These are phyloP conservation scores for Apiospora kogelbergensis DNA, from an alignment of 2,329 filamentous ascomycete genomes.

Conservation along the genomic window DNA sequence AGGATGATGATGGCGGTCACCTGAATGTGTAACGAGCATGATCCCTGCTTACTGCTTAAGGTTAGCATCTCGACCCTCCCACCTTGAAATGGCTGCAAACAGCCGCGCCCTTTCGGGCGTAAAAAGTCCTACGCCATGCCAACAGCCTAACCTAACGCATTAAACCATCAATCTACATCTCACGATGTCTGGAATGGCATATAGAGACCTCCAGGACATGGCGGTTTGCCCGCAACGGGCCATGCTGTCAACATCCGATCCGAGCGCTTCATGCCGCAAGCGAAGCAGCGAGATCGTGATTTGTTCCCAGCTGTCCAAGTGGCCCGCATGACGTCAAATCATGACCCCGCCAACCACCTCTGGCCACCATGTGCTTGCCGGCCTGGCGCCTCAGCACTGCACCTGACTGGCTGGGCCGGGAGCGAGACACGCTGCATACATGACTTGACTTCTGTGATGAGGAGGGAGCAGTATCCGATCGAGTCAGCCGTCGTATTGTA, in stretches of 20 bases:
- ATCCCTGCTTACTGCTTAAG: neutral
- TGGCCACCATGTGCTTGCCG: neutral
- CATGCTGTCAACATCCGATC: neutral
- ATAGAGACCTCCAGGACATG: neutral
- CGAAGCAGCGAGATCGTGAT: neutral
- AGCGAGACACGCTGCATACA: neutral
- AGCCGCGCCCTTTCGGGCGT: neutral
- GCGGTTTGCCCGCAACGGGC: neutral
- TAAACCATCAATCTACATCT: neutral
- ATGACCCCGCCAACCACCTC: neutral
- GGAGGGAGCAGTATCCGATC: neutral
- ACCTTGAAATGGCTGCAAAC: slow-evolving; percentile 2
- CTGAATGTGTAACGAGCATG: neutral
- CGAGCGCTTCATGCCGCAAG: neutral
- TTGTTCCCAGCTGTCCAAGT: neutral
- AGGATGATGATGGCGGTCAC: neutral
- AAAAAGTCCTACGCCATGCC: slow-evolving; percentile 3
- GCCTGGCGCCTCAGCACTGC: neutral
- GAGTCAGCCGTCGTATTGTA: slow-evolving; percentile 2
- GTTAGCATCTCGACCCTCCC: neutral
- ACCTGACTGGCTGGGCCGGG: neutral
- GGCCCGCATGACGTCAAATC: slow-evolving; percentile 2
- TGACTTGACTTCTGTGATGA: neutral
- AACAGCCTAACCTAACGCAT: neutral
- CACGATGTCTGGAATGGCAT: neutral